Percentiles rank a stretch among this genome's conserved stretches.
Evolutionary conservation across 148 eudicot genomes (phyloP).

Genomic region (Cornus florida): DNA sequence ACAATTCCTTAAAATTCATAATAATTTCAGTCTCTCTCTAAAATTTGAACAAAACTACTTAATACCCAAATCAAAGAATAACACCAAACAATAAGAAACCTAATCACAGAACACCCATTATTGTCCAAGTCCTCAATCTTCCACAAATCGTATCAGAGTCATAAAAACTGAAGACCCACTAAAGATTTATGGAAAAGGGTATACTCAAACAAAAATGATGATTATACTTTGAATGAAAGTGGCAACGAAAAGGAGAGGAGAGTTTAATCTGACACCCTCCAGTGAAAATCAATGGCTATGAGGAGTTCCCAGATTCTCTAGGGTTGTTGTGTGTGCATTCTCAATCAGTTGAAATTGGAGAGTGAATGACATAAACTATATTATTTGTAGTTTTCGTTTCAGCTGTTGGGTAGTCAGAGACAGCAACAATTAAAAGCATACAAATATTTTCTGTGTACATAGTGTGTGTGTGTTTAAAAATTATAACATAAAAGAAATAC

Average conservation of each 20-base stretch:
- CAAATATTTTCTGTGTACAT: too few species aligned
- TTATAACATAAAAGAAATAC: too few species aligned
- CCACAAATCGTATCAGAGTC: background rate
- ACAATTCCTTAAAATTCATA: constrained; percentile 28
- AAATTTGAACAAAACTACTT: background rate
- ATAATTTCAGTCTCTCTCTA: constrained; percentile 9
- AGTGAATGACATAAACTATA: background rate
- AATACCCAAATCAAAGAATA: constrained; percentile 9
- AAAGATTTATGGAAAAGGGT: too few species aligned
- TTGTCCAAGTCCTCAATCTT: too few species aligned
- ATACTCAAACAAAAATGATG: too few species aligned
- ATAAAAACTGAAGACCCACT: background rate
- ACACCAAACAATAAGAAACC: background rate
- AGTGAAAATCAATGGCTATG: constrained; percentile 6
- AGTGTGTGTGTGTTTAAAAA: too few species aligned
- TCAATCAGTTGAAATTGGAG: background rate
- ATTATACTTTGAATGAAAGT: too few species aligned
- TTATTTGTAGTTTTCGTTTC: background rate
- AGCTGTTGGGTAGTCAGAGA: background rate
- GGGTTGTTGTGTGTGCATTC: background rate
- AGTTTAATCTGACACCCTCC: background rate
- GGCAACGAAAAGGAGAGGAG: too few species aligned
- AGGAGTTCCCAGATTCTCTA: background rate
- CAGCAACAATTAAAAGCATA: too few species aligned
- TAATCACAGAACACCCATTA: background rate